Base-by-base conservation (phyloP, 176 grass and related monocot species). In the Aegilops speltoides region DNA sequence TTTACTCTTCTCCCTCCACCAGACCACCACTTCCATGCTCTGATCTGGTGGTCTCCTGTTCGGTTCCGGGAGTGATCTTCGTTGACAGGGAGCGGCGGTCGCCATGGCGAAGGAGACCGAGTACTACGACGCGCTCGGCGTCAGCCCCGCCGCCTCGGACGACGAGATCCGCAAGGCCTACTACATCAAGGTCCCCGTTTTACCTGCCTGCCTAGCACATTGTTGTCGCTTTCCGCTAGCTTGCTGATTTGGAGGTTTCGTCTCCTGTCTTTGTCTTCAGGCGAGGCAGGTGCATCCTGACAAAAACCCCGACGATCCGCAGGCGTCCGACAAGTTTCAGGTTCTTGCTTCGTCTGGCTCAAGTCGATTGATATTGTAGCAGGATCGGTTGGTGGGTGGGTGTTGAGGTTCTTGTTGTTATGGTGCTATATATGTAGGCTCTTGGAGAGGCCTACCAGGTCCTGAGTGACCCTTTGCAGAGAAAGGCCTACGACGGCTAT, bases 361-460 rank as follows among this genome's bases (percentile, higher is more conserved):
- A 23, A 80, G 31, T 34, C n/a, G 34, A 15, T 80, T 45, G 19
- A 31, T 8, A 5, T 7, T 34, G 5, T 57, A 19, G 46, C 31
- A 8, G 24, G 32, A 29, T 11, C 34, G 8, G 29, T 40, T 64
- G 1, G 16, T 57, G 16, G 0, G 54, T 19, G 29, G 38, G n/a
- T 82, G 13, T 43, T 69, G 28, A 84, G 76, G 37, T 87, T 32
- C 26, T 82, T 78, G 62, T 45, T 68, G 28, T 79, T 68, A 57
- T 48, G 22, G 41, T 76, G 13, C 83, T 72, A 64, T 79, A 43
- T 68, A 62, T 33, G 65, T 25, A 95, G 93, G 91, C 67, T 80
- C 88, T 98, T 66, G 97, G 97, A 84, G 97, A 98, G 91, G 97
- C 97, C 15, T 99, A 99, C 77, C 97, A 99, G 87, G 92, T 99